Evolutionary conservation across 1,139 yeast species (phyloP).

Genomic region (Debaryomycetaceae sp.): DNA sequence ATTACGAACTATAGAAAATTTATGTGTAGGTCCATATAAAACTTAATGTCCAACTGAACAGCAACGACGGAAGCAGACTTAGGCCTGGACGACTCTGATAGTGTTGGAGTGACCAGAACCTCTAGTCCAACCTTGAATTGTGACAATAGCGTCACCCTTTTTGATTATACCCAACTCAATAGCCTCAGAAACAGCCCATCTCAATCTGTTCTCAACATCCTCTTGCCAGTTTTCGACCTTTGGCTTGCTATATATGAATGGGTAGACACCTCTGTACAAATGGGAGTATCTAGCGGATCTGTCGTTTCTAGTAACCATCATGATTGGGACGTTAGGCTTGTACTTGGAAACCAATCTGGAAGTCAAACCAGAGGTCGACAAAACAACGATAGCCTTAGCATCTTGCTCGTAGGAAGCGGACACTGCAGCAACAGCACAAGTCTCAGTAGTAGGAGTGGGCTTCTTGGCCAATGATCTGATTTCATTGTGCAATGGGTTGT

Average conservation of each 20-base stretch:
- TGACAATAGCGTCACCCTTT: conserved; percentile 87
- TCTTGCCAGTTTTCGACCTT: conserved; percentile 86
- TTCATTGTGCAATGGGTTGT: conserved; percentile 83
- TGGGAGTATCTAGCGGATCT: conserved; percentile 93
- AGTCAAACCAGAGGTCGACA: conserved; percentile 92
- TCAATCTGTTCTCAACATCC: conserved; percentile 93
- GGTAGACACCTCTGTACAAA: conserved; percentile 97
- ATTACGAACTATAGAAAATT: background rate
- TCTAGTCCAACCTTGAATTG: conserved; percentile 98
- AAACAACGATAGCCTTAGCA: conserved; percentile 94
- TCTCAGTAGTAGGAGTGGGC: conserved; percentile 94
- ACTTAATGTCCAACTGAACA: background rate
- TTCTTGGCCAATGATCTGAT: conserved; percentile 78
- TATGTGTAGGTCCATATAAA: background rate
- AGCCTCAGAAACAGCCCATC: conserved; percentile 92
- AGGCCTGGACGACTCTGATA: conserved; percentile 67
- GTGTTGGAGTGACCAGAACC: conserved; percentile 99
- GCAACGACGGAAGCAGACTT: conserved; percentile 9
- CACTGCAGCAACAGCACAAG: conserved; percentile 96
- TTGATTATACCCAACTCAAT: conserved; percentile 78
- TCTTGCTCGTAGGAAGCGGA: conserved; percentile 94
- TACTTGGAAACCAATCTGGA: conserved; percentile 96
- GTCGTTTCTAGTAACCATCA: conserved; percentile 96
- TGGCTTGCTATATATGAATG: conserved; percentile 74
- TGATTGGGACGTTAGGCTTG: conserved; percentile 95